Base-by-base conservation (phyloP, 345 rosid species). In the Populus nigra region DNA sequence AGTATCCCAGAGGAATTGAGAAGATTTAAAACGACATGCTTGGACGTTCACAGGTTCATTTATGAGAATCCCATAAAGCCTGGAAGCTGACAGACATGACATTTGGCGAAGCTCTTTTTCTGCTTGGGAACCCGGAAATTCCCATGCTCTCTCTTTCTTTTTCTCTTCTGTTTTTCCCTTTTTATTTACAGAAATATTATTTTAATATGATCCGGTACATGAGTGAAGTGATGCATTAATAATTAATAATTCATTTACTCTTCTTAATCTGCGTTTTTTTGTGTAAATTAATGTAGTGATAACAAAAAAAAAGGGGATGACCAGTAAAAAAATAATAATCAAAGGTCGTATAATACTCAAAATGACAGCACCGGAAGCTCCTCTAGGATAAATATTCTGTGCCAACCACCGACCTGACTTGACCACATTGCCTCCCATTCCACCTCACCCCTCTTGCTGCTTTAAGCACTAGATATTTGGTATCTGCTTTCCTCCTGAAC, bases 21-120 rank as follows among this genome's bases (percentile, higher is more conserved):
- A n/a, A n/a, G 29, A 59, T 59, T 78, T 9, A 36, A 47, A 73
- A 70, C 57, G 72, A 79, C 75, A 41, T 45, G 39, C 53, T 20
- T 72, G 65, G 74, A 73, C 17, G 66, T 61, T 74, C 59, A 18
- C 59, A n/a, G 81, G 70, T 63, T 63, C 61, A 22, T 71, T 49
- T 71, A 73, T 47, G 77, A 78, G 83, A 81, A 83, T 81, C 86
- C 73, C 72, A 39, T 71, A 83, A 83, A 81, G 86, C 68, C 81
- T 76, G 84, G 22, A 76, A 4, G 57, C 35, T 13, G 70, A 78
- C 81, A 43, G 77, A 75, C 65, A 49, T 73, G 77, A 76, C 86
- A 76, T 83, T 80, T 76, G 49, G 41, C 72, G 57, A 71, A 33
- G 12, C 63, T 53, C 39, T 25, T 23, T 55, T 65, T 67, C 5